Evolutionary conservation across 1,284 basidiomycete genomes (phyloP).

Genomic region (Marasmius sp.): DNA sequence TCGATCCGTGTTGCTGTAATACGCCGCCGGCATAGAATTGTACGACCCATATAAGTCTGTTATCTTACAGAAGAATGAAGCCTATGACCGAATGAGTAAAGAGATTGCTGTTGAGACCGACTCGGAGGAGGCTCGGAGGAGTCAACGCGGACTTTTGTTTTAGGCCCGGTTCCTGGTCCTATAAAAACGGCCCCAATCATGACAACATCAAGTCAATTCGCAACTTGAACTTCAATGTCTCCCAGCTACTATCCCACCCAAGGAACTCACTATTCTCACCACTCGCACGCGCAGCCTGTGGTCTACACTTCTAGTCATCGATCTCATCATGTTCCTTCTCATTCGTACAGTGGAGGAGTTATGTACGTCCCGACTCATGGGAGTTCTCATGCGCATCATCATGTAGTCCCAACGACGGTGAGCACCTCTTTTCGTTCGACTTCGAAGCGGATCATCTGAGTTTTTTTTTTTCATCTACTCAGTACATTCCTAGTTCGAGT

Average conservation of each 20-base stretch:
- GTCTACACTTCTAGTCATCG: conserved; percentile 28
- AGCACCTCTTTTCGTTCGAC: not conserved
- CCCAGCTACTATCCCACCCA: conserved; percentile 24
- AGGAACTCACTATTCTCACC: conserved; percentile 17
- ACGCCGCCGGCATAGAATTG: too few relatives aligned
- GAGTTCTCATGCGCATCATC: conserved; percentile 18
- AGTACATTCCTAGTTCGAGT: not conserved
- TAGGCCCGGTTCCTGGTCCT: not conserved
- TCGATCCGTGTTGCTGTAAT: too few relatives aligned
- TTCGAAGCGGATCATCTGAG: not conserved
- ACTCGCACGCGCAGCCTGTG: conserved; percentile 19
- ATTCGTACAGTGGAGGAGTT: conserved; percentile 21
- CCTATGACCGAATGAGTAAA: too few relatives aligned
- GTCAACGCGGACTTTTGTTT: too few relatives aligned
- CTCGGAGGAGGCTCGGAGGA: too few relatives aligned
- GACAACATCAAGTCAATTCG: not conserved
- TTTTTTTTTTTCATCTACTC: not conserved
- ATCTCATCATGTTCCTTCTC: conserved; percentile 24
- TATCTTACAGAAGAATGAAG: too few relatives aligned
- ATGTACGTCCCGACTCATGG: conserved; percentile 27
- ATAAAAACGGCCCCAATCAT: not conserved
- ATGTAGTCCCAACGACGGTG: conserved; percentile 18
- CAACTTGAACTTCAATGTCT: not conserved
- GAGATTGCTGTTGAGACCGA: too few relatives aligned
- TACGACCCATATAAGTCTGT: too few relatives aligned